Evolutionary conservation across 2,329 filamentous ascomycete species (phyloP), one percentile per base, ranked within the genome.

Genomic region (Lachnellula willkommii): DNA sequence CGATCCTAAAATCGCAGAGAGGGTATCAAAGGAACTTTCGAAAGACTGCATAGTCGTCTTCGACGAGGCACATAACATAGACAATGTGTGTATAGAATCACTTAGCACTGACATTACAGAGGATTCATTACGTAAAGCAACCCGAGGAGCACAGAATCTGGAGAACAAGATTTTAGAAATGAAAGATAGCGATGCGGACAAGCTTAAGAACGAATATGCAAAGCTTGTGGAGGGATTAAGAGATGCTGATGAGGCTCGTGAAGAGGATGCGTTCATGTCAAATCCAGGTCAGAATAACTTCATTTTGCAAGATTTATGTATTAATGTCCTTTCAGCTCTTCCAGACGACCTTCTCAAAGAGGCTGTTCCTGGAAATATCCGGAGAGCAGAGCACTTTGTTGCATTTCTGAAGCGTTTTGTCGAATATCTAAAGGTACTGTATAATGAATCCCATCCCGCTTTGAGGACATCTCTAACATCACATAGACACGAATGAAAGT

Each of bases 31-130:
- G 71, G 94, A 99, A 68, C 82, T 99, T 11, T 96, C 94, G 0
- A 96, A 96, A 66, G 95, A 99, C 71, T 96, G 92, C 71, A 99
- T 99, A 52, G 90, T 99, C 20, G 94, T 99, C 3, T 99, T 99
- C 63, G 94, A 99, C 68, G 94, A 99, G 72, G 94, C 94, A 14
- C 94, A 99, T 75, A 99, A 99, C 69, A 99, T 99, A 65, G 94
- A 99, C 79, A 99, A 99, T 69, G 94, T 99, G 57, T 99, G 95
- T 71, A 99, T 99, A 63, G 94, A 99, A 69, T 93, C 94, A 2
- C 76, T 97, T 12, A 99, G 94, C 68, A 97, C 96, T 43, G 94
- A 99, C 67, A 83, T 99, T 55, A 97, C 93, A 0, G 92, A 99
- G 69, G 94, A 97, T 64, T 96, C 93, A 0, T 72, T 99, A 52